These are phyloP conservation scores for Tripterygium wilfordii DNA, from an alignment of 177 flowering plant genomes.

Conservation along the genomic window DNA sequence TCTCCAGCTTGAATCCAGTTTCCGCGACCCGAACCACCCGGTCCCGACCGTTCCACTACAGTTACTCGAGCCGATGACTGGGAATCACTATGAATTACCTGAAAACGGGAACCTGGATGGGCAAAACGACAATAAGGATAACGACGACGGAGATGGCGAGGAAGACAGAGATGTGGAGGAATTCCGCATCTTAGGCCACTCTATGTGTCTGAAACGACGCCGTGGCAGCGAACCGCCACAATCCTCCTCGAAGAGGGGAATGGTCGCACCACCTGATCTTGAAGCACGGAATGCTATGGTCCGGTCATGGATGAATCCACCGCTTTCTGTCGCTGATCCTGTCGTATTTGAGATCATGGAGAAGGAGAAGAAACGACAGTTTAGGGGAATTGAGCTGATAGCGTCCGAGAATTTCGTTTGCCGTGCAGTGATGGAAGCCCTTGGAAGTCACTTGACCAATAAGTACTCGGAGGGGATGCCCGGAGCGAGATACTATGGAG, in stretches of 20 bases:
- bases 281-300: slow-evolving; percentile 34
- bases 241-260: slow-evolving; percentile 4
- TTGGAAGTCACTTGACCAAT: slow-evolving; percentile 80
- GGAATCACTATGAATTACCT: background rate
- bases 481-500: slow-evolving; percentile 74
- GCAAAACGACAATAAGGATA: slow-evolving; percentile 10
- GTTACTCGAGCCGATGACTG: slow-evolving; percentile 20
- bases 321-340: slow-evolving; percentile 65
- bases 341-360: slow-evolving; percentile 67
- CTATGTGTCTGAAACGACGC: slow-evolving; percentile 42
- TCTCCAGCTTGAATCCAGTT: slow-evolving; percentile 26
- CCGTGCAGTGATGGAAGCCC: slow-evolving; percentile 75
- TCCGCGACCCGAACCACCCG: slow-evolving; percentile 15
- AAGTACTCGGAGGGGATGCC: slow-evolving; percentile 90
- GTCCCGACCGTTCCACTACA: slow-evolving; percentile 24
- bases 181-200: slow-evolving; percentile 45
- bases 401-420: slow-evolving; percentile 93
- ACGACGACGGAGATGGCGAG: slow-evolving; percentile 13
- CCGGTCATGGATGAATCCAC: slow-evolving; percentile 50
- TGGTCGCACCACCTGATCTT: slow-evolving; percentile 13
- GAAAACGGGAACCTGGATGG: slow-evolving; percentile 8
- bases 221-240: slow-evolving; percentile 26
- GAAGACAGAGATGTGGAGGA: slow-evolving; percentile 31
- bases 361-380: slow-evolving; percentile 66
- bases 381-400: slow-evolving; percentile 68